Evolutionary conservation across 169 alveolate species (phyloP).

Genomic region (Eimeria maxima): DNA sequence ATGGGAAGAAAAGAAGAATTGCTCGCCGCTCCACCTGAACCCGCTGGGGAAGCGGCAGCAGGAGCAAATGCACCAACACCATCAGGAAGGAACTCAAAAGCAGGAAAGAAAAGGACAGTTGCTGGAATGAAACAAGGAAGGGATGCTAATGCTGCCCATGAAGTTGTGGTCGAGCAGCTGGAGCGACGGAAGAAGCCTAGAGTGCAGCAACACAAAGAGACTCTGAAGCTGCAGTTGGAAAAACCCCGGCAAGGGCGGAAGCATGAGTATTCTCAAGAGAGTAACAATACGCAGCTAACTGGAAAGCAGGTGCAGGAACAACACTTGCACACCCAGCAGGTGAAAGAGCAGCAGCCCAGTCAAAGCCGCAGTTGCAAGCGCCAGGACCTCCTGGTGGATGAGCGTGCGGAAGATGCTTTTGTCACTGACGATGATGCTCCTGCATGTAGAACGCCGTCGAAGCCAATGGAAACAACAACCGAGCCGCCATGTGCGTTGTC

Average conservation of each 20-base stretch:
- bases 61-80: slow-evolving; percentile 9
- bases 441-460: not conserved
- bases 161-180: not conserved
- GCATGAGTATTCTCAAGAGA: not conserved
- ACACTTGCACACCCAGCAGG: not conserved
- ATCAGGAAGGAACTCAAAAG: not conserved
- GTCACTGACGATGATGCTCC: not conserved
- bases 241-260: not conserved
- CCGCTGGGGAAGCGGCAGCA: not conserved
- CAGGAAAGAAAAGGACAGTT: not conserved
- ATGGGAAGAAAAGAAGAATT: slow-evolving; percentile 39
- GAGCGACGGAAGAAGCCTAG: slow-evolving; percentile 47
- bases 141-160: not conserved
- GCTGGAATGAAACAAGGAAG: not conserved
- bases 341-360: not conserved
- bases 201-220: slow-evolving; percentile 23
- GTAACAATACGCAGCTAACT: not conserved
- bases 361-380: not conserved
- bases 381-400: slow-evolving; percentile 3
- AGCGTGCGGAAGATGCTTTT: not conserved
- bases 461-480: not conserved
- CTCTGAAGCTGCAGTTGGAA: slow-evolving; percentile 1
- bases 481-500: not conserved
- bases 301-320: not conserved
- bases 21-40: not conserved